These are phyloP conservation scores for Breviolum minutum DNA, from an alignment of 73 alveolate genomes.

Conservation along the genomic window DNA sequence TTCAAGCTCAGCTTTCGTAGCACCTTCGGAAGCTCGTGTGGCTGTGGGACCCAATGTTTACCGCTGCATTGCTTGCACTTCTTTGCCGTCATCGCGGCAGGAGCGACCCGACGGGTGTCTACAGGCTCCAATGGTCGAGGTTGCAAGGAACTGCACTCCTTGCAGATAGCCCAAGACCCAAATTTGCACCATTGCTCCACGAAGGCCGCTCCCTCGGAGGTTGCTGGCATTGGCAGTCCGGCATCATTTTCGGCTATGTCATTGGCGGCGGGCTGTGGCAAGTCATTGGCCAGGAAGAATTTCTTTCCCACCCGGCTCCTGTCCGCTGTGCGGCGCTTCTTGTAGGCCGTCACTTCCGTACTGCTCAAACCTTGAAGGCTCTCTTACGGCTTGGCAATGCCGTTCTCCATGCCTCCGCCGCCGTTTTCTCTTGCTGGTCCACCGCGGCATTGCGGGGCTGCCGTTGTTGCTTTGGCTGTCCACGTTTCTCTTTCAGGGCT, in stretches of 20 bases:
- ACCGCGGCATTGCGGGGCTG: not conserved
- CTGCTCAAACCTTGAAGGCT: not conserved
- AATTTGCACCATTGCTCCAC: not conserved
- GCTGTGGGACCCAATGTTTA: not conserved
- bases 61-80: not conserved
- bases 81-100: not conserved
- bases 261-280: not conserved
- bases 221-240: not conserved
- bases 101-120: not conserved
- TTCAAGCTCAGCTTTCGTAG: not conserved
- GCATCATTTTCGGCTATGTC: too few relatives aligned
- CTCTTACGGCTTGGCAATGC: not conserved
- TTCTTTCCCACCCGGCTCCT: slow-evolving; percentile 21
- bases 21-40: not conserved
- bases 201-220: not conserved
- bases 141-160: not conserved
- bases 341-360: slow-evolving; percentile 35
- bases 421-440: not conserved
- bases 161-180: slow-evolving; percentile 31
- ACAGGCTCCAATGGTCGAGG: slow-evolving; percentile 1
- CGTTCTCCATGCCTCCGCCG: not conserved
- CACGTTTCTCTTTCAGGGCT: too few relatives aligned
- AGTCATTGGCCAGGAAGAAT: slow-evolving; percentile 19
- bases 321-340: slow-evolving; percentile 39
- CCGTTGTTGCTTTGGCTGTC: too few relatives aligned